phyloP scores from a whole-genome alignment of 75 land plant genomes.

The Pinus taeda region DNA sequence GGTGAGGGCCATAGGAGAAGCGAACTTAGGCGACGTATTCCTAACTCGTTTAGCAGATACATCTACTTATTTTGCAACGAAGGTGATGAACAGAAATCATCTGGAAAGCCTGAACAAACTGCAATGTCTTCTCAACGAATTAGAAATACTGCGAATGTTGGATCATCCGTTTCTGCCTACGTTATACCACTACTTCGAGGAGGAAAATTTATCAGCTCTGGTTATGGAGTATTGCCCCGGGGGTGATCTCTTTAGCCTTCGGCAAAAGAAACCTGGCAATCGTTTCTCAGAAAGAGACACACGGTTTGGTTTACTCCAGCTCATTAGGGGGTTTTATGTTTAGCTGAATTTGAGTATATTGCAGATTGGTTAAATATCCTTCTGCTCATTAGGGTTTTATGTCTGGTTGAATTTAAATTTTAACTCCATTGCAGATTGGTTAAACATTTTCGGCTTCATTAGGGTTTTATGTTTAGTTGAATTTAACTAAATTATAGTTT shows the following conservation, averaged over 20 bases:
- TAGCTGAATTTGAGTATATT: too few species aligned
- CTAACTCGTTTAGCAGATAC: not conserved
- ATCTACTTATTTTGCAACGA: not conserved
- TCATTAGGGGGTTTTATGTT: not conserved
- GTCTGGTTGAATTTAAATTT: too few species aligned
- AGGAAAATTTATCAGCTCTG: not conserved
- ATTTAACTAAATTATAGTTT: too few species aligned
- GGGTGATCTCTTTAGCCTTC: slow-evolving; percentile 16
- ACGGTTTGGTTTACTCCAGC: not conserved
- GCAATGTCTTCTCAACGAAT: slow-evolving; percentile 9
- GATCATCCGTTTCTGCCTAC: slow-evolving; percentile 34
- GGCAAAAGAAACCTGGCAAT: not conserved
- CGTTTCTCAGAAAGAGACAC: slow-evolving; percentile 2
- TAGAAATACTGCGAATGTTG: slow-evolving; percentile 15
- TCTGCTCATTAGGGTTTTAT: too few species aligned
- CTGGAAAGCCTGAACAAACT: not conserved
- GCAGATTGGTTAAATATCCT: too few species aligned
- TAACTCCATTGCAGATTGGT: too few species aligned
- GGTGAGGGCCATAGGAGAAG: not conserved
- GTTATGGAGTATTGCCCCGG: slow-evolving; percentile 33
- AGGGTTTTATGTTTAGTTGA: too few species aligned
- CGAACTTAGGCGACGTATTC: not conserved
- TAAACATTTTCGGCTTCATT: too few species aligned
- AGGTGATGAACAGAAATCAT: not conserved
- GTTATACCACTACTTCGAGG: slow-evolving; percentile 17